A percentile compares a stretch with the other conserved stretches of the same genome.
Conservation (phyloP, 352 stramenopile species). For the Peronospora destructor region DNA sequence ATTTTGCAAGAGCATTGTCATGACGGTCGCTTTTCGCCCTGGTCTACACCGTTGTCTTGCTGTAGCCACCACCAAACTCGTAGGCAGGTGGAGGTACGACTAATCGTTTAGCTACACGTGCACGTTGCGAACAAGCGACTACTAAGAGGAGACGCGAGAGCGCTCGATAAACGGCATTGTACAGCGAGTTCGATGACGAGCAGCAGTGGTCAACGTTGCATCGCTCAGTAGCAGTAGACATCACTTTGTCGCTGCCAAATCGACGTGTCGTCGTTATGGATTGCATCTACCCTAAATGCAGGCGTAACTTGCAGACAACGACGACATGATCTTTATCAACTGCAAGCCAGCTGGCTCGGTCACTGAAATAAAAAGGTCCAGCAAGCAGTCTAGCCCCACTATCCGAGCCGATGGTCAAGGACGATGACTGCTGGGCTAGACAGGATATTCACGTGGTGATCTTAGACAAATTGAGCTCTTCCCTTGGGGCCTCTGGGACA, state of each 20-base stretch:
- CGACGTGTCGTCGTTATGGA: neutral
- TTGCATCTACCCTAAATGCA: neutral
- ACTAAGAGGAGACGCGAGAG: conserved; percentile 15
- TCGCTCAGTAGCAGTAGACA: conserved; percentile 11
- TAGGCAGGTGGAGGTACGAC: conserved; percentile 6
- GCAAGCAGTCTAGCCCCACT: neutral
- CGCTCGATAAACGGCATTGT: neutral
- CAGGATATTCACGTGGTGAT: neutral
- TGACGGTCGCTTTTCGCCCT: neutral
- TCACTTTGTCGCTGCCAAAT: conserved; percentile 5
- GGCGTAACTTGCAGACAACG: too few species aligned
- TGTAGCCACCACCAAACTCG: conserved; percentile 11
- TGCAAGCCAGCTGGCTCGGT: neutral
- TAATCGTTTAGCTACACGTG: conserved; percentile 18
- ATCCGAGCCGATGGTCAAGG: too few species aligned
- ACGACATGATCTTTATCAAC: neutral
- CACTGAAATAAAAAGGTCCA: conserved; percentile 23
- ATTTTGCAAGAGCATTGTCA: conserved; percentile 7
- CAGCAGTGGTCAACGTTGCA: too few species aligned
- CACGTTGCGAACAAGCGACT: conserved; percentile 25
- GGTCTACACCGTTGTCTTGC: conserved; percentile 2
- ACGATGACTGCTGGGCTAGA: too few species aligned
- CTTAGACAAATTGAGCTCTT: conserved; percentile 1
- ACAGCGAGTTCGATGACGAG: conserved; percentile 14
- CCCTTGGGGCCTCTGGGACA: conserved; percentile 9